These are phyloP conservation scores for Ganoderma resinaceum DNA, from an alignment of 1,284 basidiomycete species.

Conservation along the genomic window DNA sequence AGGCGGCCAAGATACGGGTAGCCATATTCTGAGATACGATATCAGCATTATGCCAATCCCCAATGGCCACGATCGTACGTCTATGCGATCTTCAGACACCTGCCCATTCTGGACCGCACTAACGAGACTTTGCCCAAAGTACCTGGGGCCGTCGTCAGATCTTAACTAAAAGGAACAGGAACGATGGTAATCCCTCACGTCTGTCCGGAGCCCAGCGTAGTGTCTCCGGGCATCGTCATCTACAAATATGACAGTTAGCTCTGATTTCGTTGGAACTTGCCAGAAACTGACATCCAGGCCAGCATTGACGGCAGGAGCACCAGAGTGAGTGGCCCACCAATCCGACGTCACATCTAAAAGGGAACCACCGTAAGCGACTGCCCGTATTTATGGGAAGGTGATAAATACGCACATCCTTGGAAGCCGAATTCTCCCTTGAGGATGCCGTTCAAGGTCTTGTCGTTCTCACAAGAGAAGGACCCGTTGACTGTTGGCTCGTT, in stretches of 20 bases:
- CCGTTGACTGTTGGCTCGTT: slow-evolving; percentile 56
- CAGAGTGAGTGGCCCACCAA: slow-evolving; percentile 50
- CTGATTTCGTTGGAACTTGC: neutral
- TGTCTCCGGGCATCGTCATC: slow-evolving; percentile 71
- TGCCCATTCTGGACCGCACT: slow-evolving; percentile 28
- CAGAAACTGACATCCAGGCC: slow-evolving; percentile 62
- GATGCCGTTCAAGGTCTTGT: slow-evolving; percentile 69
- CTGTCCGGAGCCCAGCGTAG: slow-evolving; percentile 27
- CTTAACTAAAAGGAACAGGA: neutral
- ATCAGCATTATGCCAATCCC: neutral
- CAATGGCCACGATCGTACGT: slow-evolving; percentile 14
- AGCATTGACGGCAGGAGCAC: slow-evolving; percentile 51
- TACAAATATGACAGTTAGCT: slow-evolving; percentile 26
- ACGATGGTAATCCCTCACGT: neutral
- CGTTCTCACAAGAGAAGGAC: slow-evolving; percentile 75
- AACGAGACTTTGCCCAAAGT: slow-evolving; percentile 32
- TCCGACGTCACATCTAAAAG: slow-evolving; percentile 46
- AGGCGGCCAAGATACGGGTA: slow-evolving; percentile 66
- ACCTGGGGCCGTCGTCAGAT: slow-evolving; percentile 12
- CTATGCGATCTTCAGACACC: slow-evolving; percentile 29
- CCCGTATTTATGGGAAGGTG: neutral
- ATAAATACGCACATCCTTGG: slow-evolving; percentile 61
- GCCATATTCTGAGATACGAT: slow-evolving; percentile 58
- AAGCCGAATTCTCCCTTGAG: slow-evolving; percentile 79
- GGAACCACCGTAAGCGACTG: neutral